A percentile compares a stretch with the other conserved stretches of the same genome.
Conservation (phyloP, 1,284 basidiomycete species). For the Malassezia dermatis region DNA sequence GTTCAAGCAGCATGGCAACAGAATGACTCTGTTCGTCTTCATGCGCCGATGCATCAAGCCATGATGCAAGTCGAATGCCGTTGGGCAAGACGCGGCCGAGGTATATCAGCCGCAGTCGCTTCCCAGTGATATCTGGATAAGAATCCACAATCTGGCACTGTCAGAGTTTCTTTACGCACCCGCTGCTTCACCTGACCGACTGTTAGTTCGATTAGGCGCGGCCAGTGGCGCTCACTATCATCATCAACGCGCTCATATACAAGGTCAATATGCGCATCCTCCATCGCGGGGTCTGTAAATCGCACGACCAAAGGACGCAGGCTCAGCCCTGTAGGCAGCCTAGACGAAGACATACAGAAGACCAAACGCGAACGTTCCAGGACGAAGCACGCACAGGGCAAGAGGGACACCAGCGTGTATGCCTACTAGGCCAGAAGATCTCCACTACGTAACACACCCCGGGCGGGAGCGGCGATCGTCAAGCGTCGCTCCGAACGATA, state of each 20-base stretch:
- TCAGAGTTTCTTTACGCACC: neutral
- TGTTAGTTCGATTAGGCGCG: constrained; percentile 3
- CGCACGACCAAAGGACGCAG: constrained; percentile 17
- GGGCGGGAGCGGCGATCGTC: neutral
- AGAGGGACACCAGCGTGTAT: neutral
- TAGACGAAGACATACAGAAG: neutral
- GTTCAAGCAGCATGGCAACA: neutral
- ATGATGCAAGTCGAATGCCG: constrained; percentile 23
- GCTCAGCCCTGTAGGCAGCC: neutral
- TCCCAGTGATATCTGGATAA: neutral
- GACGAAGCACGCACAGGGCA: neutral
- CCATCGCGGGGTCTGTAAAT: constrained; percentile 12
- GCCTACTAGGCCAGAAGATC: neutral
- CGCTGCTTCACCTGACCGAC: constrained; percentile 7
- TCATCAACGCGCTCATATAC: constrained; percentile 10
- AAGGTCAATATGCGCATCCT: constrained; percentile 14
- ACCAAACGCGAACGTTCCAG: neutral
- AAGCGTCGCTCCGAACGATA: neutral
- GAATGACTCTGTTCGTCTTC: neutral
- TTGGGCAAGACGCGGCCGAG: constrained; percentile 26
- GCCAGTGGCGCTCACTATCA: constrained; percentile 7
- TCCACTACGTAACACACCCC: neutral
- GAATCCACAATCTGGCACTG: neutral
- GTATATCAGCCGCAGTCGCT: constrained; percentile 25
- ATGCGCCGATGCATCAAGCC: constrained; percentile 19